Conservation (phyloP, 345 rosid species). For the Pelargonium nanum region DNA sequence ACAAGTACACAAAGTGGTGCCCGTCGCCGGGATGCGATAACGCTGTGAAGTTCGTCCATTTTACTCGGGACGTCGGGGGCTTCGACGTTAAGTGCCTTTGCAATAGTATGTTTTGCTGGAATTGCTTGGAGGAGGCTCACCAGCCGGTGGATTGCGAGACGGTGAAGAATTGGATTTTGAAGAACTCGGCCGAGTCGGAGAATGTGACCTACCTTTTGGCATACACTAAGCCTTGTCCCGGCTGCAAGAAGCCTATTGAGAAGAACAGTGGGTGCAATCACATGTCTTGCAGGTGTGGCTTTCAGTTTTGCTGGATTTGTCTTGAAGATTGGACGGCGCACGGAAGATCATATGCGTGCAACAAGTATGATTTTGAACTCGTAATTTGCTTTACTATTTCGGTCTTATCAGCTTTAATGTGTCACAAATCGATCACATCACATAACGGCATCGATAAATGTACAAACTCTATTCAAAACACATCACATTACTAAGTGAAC, state of each 20-base stretch:
- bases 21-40: neutral
- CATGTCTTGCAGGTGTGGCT: slow-evolving; percentile 72
- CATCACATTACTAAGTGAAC: too few species aligned
- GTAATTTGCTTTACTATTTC: too few species aligned
- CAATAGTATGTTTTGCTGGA: neutral
- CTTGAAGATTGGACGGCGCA: neutral
- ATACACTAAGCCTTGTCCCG: slow-evolving; percentile 30
- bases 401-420: too few species aligned
- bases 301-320: slow-evolving; percentile 52
- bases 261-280: slow-evolving; percentile 31
- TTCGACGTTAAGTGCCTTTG: neutral
- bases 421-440: too few species aligned
- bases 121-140: neutral
- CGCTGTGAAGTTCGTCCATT: neutral
- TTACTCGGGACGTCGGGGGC: neutral
- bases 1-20: neutral
- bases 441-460: too few species aligned
- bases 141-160: neutral
- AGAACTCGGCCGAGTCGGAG: neutral
- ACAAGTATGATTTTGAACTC: too few species aligned
- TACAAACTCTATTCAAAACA: too few species aligned
- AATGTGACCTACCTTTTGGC: slow-evolving; percentile 11
- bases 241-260: slow-evolving; percentile 29
- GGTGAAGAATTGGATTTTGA: neutral
- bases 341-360: too few species aligned